Evolutionary conservation across 2,329 filamentous ascomycete genomes (phyloP).

Genomic region (Hymenoscyphus salicellus): DNA sequence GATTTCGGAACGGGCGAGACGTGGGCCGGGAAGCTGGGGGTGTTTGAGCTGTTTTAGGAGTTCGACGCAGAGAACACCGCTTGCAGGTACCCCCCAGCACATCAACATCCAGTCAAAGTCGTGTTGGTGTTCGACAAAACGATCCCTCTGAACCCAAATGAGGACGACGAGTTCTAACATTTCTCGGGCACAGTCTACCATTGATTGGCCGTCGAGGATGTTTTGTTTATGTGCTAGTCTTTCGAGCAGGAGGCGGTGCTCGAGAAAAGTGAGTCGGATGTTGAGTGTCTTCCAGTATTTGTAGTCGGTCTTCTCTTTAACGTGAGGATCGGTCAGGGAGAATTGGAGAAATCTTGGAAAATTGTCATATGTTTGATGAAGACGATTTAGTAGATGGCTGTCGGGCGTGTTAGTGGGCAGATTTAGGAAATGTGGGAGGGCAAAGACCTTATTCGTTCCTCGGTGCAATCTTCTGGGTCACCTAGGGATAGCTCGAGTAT

Average conservation of each 20-base stretch:
- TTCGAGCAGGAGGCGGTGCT: conserved; percentile 59
- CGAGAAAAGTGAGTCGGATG: conserved; percentile 49
- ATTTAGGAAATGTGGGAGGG: not conserved
- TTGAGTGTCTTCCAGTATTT: conserved; percentile 46
- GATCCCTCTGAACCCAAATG: conserved; percentile 50
- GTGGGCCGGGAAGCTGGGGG: conserved; percentile 34
- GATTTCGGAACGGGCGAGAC: conserved; percentile 46
- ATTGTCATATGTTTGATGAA: conserved; percentile 39
- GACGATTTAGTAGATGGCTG: conserved; percentile 22
- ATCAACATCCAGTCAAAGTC: conserved; percentile 50
- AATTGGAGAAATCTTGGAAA: conserved; percentile 36
- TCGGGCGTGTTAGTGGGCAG: not conserved
- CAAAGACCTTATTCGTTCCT: conserved; percentile 26
- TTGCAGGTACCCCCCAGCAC: conserved; percentile 48
- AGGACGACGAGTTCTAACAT: conserved; percentile 47
- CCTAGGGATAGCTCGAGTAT: conserved; percentile 53
- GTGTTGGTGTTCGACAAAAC: conserved; percentile 41
- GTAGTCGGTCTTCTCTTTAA: conserved; percentile 36
- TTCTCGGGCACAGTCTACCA: conserved; percentile 45
- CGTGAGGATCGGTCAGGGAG: conserved; percentile 42
- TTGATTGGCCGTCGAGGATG: conserved; percentile 40
- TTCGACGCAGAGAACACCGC: conserved; percentile 50
- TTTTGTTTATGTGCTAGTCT: conserved; percentile 50
- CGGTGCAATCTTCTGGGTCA: conserved; percentile 22
- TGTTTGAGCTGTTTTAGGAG: conserved; percentile 44